Evolutionary conservation across 176 grass and related monocot genomes (phyloP).

Genomic region (Lolium multiflorum): DNA sequence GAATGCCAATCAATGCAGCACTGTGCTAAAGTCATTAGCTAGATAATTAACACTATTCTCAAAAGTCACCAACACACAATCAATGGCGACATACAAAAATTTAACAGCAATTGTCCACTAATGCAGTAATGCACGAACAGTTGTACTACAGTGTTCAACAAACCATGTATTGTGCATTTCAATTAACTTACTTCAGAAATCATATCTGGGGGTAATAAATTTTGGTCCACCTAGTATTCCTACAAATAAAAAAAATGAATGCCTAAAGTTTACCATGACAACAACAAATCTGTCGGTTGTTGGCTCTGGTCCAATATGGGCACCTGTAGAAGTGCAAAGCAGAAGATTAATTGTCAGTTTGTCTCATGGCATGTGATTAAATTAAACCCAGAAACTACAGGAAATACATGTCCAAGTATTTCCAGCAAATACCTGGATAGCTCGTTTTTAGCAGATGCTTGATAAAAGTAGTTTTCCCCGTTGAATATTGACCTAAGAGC

Average conservation of each 20-base stretch:
- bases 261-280: constrained; percentile 81
- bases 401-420: constrained; percentile 13
- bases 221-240: constrained; percentile 5
- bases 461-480: constrained; percentile 98
- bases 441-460: constrained; percentile 87
- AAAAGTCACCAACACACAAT: neutral
- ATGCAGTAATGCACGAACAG: neutral
- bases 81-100: neutral
- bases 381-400: neutral
- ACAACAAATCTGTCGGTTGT: constrained; percentile 99
- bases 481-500: constrained; percentile 99
- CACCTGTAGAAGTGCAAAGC: constrained; percentile 68
- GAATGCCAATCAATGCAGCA: constrained; percentile 18
- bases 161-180: neutral
- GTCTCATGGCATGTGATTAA: neutral
- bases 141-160: neutral
- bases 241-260: constrained; percentile 23
- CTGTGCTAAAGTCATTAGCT: neutral
- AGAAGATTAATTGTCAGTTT: constrained; percentile 45
- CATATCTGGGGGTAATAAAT: neutral
- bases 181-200: constrained; percentile 23
- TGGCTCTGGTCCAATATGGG: constrained; percentile 99
- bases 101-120: neutral
- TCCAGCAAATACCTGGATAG: constrained; percentile 77
- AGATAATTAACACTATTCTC: neutral